A percentile compares a stretch with the other conserved stretches of the same genome.
Evolutionary conservation across 805 yeast species (phyloP).

Genomic region (Wickerhamiella cacticola): DNA sequence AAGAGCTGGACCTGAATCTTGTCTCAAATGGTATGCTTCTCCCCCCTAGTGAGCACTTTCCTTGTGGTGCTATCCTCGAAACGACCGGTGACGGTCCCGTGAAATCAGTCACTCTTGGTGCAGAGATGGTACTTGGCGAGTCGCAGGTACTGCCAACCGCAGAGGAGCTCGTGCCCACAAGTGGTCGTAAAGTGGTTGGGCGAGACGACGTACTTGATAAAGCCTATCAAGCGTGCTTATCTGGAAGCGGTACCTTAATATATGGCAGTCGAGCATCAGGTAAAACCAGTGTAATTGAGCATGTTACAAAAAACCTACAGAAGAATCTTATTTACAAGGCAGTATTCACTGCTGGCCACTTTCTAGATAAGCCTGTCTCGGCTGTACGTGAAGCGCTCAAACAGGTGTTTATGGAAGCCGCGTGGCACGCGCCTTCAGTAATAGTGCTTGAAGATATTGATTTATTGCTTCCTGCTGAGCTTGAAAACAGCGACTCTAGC

Average conservation of each 20-base stretch:
- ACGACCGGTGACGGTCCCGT: conserved; percentile 7
- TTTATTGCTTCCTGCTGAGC: conserved; percentile 54
- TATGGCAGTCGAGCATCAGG: conserved; percentile 78
- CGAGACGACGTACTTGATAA: conserved; percentile 36
- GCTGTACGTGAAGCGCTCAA: conserved; percentile 36
- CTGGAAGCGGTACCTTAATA: conserved; percentile 47
- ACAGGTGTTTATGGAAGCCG: conserved; percentile 39
- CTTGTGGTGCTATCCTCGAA: conserved; percentile 19
- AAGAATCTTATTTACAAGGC: conserved; percentile 36
- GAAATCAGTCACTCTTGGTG: conserved; percentile 14
- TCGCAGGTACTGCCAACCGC: conserved; percentile 15
- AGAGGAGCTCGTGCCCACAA: background rate
- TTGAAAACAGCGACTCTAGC: conserved; percentile 46
- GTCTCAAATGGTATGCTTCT: conserved; percentile 18
- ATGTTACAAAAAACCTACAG: conserved; percentile 32
- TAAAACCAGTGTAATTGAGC: conserved; percentile 45
- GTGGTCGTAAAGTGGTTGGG: conserved; percentile 39
- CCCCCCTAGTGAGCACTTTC: conserved; percentile 15
- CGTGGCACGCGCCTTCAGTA: conserved; percentile 71
- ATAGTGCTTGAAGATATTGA: conserved; percentile 71
- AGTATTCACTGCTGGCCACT: conserved; percentile 42
- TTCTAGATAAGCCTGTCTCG: conserved; percentile 43
- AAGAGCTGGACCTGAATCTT: conserved; percentile 13
- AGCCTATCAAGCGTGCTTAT: conserved; percentile 33
- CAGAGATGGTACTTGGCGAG: conserved; percentile 17